Conservation (phyloP, 2,329 filamentous ascomycete genomes). For the Graphilbum ipis-grandicollis region DNA sequence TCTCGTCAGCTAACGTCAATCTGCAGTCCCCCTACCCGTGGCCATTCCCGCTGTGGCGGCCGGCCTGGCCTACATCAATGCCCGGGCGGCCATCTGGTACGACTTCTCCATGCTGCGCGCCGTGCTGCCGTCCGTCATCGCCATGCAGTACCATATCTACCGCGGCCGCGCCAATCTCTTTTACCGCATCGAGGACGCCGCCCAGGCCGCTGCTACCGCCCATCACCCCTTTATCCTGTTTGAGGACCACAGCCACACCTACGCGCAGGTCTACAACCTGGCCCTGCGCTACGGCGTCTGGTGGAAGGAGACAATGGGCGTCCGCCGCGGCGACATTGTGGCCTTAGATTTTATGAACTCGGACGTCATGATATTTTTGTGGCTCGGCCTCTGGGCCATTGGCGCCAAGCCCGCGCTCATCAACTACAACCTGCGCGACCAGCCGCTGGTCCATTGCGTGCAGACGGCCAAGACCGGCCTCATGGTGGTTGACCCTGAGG, state of each 20-base stretch:
- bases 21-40: conserved; percentile 34
- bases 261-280: conserved; percentile 55
- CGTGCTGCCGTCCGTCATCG: conserved; percentile 26
- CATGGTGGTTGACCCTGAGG: conserved; percentile 48
- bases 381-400: conserved; percentile 66
- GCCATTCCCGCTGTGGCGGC: conserved; percentile 46
- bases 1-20: too few relatives aligned
- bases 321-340: conserved; percentile 59
- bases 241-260: conserved; percentile 53
- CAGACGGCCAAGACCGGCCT: conserved; percentile 48
- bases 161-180: conserved; percentile 52
- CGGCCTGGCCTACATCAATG: conserved; percentile 62
- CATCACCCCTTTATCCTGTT: conserved; percentile 47
- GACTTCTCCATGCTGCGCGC: conserved; percentile 45
- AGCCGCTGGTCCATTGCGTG: conserved; percentile 58
- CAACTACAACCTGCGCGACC: conserved; percentile 67
- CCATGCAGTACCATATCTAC: conserved; percentile 28
- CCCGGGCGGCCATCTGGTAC: conserved; percentile 46
- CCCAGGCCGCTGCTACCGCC: conserved; percentile 31
- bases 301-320: conserved; percentile 44
- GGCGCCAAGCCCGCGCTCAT: conserved; percentile 73
- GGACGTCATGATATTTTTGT: conserved; percentile 58
- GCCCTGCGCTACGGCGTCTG: conserved; percentile 59
- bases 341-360: conserved; percentile 71
- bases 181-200: conserved; percentile 55